A percentile compares a stretch with the other conserved stretches of the same genome.
These are phyloP conservation scores for Elsinoe ampelina DNA, from an alignment of 2,329 filamentous ascomycete species.

Conservation along the genomic window DNA sequence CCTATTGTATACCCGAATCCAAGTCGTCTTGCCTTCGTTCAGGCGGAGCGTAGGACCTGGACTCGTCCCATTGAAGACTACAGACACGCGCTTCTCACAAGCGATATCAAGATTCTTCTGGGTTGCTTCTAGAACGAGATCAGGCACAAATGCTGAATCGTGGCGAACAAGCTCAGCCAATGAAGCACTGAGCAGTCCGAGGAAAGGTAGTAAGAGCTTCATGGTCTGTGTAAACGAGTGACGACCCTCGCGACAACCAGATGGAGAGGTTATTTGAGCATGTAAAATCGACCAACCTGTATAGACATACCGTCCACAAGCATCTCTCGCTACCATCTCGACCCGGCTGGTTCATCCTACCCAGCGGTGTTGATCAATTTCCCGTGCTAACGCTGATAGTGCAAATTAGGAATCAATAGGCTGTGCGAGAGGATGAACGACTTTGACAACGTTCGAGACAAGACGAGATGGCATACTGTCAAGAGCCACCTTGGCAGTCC, in stretches of 20 bases:
- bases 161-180: slow-evolving; percentile 15
- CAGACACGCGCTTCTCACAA: slow-evolving; percentile 39
- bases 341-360: too few species aligned
- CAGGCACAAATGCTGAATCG: slow-evolving; percentile 30
- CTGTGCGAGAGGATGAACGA: neutral
- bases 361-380: neutral
- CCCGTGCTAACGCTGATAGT: neutral
- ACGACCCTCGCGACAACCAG: neutral
- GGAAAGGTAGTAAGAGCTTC: neutral
- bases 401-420: neutral
- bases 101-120: slow-evolving; percentile 35
- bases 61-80: slow-evolving; percentile 44
- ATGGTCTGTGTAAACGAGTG: neutral
- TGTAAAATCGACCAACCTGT: neutral
- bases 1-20: slow-evolving; percentile 53
- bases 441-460: neutral
- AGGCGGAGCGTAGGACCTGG: slow-evolving; percentile 45
- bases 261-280: neutral
- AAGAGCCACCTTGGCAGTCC: neutral
- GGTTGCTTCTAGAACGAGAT: slow-evolving; percentile 40
- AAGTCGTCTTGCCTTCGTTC: slow-evolving; percentile 37
- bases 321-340: too few species aligned
- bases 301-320: neutral
- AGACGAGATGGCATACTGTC: neutral
- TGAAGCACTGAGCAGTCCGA: neutral